Base-by-base conservation (phyloP, 805 yeast species). In the Suhomyces faveliae region DNA sequence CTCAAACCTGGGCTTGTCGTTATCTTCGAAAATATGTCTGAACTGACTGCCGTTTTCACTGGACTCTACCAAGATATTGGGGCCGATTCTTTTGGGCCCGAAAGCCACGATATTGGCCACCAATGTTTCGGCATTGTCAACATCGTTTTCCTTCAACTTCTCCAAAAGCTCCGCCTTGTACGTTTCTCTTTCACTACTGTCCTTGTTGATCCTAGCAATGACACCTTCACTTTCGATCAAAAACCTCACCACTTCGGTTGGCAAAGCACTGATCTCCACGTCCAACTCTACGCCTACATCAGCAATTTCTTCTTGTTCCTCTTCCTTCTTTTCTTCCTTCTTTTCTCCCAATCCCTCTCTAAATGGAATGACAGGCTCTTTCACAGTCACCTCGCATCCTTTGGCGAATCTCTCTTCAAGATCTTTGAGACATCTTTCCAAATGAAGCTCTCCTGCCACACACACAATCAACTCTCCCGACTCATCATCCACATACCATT, bases 361-460 rank as follows among this genome's bases (percentile, higher is more conserved):
- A 63, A 86, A 94, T 9, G 99, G 98, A 54, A 94, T 95, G 19
- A 87, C 92, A 0, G 99, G 98, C 58, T 89, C 87, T 22, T 96
- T 92, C 25, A 84, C 81, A 3, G 86, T 80, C 9, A 94, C 83
- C 43, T 89, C 97, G 56, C 90, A 81, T 10, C 91, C 90, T 45
- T 67, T 69, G 0, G 98, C 97, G 76, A 90, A 94, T 56, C 98
- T 75, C 58, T 89, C 96, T 46, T 79, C 82, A 59, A 94, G 70
- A 68, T 94, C 99, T 60, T 89, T 90, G 55, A 94, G 66, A 66
- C 99, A 94, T 61, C 99, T 79, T 61, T 94, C 99, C 37, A 94
- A 73, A 71, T 94, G 99, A 52, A 94, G 74, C 66, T 94, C 99
- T 43, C 99, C 99, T 8, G 99, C 97, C 8, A 96, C 91, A 40